A percentile compares a stretch with the other conserved stretches of the same genome.
phyloP scores from a whole-genome alignment of 2,329 filamentous ascomycete species.

The Sporothrix protearum region DNA sequence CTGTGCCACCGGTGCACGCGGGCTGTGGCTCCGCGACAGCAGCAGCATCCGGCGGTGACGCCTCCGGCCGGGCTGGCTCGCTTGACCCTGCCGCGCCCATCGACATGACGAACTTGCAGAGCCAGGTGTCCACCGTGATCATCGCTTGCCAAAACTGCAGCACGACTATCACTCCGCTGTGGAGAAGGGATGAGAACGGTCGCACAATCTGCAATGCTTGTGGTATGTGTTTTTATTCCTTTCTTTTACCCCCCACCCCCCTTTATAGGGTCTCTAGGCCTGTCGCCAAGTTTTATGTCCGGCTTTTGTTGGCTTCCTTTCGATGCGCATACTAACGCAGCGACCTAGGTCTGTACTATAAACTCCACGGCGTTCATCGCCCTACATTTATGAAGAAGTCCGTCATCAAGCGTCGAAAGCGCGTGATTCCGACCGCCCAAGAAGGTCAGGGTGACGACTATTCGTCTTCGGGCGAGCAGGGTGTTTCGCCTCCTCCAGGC shows the following conservation, averaged over 20 bases:
- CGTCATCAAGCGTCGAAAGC: conserved; percentile 91
- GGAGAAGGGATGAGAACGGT: conserved; percentile 88
- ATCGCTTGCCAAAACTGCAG: conserved; percentile 96
- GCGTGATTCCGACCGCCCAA: conserved; percentile 76
- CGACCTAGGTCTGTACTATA: conserved; percentile 79
- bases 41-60: not conserved
- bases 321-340: conserved; percentile 26
- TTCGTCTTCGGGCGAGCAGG: conserved; percentile 44
- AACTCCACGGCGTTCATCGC: conserved; percentile 87
- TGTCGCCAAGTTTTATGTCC: no score
- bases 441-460: conserved; percentile 42
- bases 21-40: conserved; percentile 7
- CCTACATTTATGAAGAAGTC: conserved; percentile 99
- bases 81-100: conserved; percentile 43
- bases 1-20: not conserved
- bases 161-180: conserved; percentile 93
- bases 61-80: not conserved
- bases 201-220: conserved; percentile 99
- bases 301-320: no score
- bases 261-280: no score
- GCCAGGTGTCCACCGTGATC: conserved; percentile 59
- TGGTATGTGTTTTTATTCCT: no score
- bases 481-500: conserved; percentile 41
- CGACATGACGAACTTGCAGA: conserved; percentile 49
- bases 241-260: no score